Conservation (phyloP, 305 asterid genomes). For the Fraxinus nigra region DNA sequence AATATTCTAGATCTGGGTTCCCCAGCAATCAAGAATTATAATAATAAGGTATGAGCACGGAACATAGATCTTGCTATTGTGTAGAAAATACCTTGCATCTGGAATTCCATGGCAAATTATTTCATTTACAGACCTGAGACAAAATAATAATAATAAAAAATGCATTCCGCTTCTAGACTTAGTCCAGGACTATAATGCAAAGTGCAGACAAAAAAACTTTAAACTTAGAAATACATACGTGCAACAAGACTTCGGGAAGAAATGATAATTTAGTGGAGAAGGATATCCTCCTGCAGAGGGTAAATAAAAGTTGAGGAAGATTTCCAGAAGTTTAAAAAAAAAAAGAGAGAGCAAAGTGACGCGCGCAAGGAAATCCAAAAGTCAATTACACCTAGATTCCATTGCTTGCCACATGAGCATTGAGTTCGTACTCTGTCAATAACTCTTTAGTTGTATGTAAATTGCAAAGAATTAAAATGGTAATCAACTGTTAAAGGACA, state of each 20-base stretch:
- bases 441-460: background rate
- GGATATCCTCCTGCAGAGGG: slow-evolving; percentile 90
- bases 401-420: slow-evolving; percentile 6
- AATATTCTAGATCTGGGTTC: background rate
- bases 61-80: slow-evolving; percentile 16
- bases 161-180: slow-evolving; percentile 19
- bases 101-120: slow-evolving; percentile 99
- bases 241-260: slow-evolving; percentile 99
- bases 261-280: slow-evolving; percentile 88
- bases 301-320: slow-evolving; percentile 18
- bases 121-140: slow-evolving; percentile 92
- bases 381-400: background rate
- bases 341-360: background rate
- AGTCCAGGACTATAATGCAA: slow-evolving; percentile 14
- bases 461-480: background rate
- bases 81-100: slow-evolving; percentile 79
- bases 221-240: slow-evolving; percentile 75
- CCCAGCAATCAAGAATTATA: background rate
- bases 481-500: background rate
- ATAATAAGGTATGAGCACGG: background rate
- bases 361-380: slow-evolving; percentile 4
- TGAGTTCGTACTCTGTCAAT: background rate
- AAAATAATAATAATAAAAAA: background rate
- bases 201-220: slow-evolving; percentile 25
- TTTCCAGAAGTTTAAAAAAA: background rate